phyloP scores from a whole-genome alignment of 163 green algal species.

The Chlamydomonas reinhardtii region DNA sequence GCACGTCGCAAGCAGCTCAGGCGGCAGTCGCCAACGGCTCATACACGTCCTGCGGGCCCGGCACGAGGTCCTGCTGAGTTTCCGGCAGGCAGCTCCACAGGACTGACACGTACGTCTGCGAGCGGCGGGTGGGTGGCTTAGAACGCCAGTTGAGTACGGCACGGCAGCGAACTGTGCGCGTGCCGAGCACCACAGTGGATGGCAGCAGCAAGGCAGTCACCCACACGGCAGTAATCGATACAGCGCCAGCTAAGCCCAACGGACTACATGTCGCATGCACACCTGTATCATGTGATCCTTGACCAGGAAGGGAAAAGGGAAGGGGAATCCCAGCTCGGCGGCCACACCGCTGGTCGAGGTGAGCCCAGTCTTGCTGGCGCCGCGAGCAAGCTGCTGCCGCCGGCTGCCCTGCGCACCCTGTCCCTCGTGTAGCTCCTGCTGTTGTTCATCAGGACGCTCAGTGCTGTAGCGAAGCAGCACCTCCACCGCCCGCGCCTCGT shows the following conservation, averaged over 20 bases:
- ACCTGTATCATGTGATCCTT: conserved; percentile 19
- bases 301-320: conserved; percentile 3
- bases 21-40: not conserved
- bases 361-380: not conserved
- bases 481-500: no score
- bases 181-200: no score
- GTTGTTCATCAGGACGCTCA: not conserved
- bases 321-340: not conserved
- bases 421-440: not conserved
- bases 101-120: conserved; percentile 23
- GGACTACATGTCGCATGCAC: no score
- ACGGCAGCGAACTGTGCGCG: no score
- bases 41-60: conserved; percentile 31
- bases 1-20: no score
- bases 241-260: no score
- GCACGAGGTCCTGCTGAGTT: conserved; percentile 4
- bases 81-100: conserved; percentile 40
- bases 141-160: no score
- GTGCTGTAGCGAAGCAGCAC: no score
- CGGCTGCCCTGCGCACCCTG: no score
- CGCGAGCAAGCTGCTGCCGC: not conserved
- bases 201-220: no score
- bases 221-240: no score
- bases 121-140: no score
- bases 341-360: not conserved